Percentiles rank a stretch among this genome's conserved stretches.
Evolutionary conservation across 306 rosid genomes (phyloP).

Genomic region (Corylus americana): DNA sequence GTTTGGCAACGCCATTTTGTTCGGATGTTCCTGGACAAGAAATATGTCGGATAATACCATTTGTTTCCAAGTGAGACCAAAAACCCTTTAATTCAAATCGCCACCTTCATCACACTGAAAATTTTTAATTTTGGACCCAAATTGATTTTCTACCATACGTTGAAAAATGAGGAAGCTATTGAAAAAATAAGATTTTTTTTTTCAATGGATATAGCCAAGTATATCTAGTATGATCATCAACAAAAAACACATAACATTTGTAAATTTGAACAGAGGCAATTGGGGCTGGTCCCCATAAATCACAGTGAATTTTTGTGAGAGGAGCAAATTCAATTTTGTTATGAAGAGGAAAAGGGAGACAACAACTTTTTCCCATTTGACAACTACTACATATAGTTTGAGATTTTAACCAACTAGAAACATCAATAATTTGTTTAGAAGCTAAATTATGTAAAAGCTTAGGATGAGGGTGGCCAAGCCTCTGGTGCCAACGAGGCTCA

Average conservation of each 20-base stretch:
- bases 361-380: not conserved
- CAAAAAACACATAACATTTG: not conserved
- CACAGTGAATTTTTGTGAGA: not conserved
- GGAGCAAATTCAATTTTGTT: not conserved
- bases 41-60: not conserved
- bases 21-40: no score
- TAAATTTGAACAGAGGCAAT: not conserved
- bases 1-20: no score
- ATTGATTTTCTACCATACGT: not conserved
- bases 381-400: not conserved
- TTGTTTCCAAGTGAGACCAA: not conserved
- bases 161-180: not conserved
- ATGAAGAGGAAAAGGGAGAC: not conserved
- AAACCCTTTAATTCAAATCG: not conserved
- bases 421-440: not conserved
- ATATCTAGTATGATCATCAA: not conserved
- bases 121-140: no score
- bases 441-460: not conserved
- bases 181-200: not conserved
- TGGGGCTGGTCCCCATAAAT: not conserved
- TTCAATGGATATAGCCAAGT: not conserved
- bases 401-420: not conserved
- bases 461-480: not conserved
- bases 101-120: not conserved
- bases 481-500: not conserved